A percentile compares a stretch with the other conserved stretches of the same genome.
Evolutionary conservation across 1,284 basidiomycete species (phyloP).

Genomic region (Pterula multifida): DNA sequence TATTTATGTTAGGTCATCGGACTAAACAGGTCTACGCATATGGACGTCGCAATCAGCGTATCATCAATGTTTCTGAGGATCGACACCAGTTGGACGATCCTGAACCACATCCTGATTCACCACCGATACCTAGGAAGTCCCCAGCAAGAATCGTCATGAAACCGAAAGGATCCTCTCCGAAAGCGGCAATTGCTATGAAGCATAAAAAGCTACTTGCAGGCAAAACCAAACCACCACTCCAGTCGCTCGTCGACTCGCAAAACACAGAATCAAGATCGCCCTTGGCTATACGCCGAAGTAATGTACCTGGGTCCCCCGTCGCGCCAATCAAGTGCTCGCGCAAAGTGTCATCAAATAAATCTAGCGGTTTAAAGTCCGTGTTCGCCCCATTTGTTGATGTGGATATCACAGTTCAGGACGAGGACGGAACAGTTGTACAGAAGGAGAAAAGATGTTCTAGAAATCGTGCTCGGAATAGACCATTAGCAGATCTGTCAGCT

Average conservation of each 20-base stretch:
- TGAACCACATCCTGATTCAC: neutral
- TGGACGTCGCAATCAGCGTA: conserved; percentile 51
- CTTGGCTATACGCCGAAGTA: conserved; percentile 26
- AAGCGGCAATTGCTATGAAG: conserved; percentile 23
- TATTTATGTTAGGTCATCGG: conserved; percentile 34
- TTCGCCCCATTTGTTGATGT: conserved; percentile 38
- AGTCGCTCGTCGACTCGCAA: conserved; percentile 7
- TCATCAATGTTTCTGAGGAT: conserved; percentile 38
- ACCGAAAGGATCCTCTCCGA: conserved; percentile 20
- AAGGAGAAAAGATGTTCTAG: conserved; percentile 36
- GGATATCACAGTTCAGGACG: conserved; percentile 56
- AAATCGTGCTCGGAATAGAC: conserved; percentile 19
- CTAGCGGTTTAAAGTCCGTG: conserved; percentile 22
- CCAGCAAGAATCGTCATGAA: conserved; percentile 9
- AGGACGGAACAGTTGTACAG: conserved; percentile 41
- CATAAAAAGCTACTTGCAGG: conserved; percentile 25
- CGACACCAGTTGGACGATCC: conserved; percentile 10
- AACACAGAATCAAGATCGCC: conserved; percentile 27
- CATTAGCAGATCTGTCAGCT: neutral
- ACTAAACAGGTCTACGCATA: conserved; percentile 65
- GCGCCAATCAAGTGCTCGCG: conserved; percentile 11
- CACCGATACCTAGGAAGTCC: conserved; percentile 18
- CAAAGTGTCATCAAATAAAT: conserved; percentile 20
- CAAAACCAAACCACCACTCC: conserved; percentile 10
- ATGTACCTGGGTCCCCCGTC: conserved; percentile 29